Conservation (phyloP, 192 early-diverging fungal species). For the Entomortierella chlamydospora region DNA sequence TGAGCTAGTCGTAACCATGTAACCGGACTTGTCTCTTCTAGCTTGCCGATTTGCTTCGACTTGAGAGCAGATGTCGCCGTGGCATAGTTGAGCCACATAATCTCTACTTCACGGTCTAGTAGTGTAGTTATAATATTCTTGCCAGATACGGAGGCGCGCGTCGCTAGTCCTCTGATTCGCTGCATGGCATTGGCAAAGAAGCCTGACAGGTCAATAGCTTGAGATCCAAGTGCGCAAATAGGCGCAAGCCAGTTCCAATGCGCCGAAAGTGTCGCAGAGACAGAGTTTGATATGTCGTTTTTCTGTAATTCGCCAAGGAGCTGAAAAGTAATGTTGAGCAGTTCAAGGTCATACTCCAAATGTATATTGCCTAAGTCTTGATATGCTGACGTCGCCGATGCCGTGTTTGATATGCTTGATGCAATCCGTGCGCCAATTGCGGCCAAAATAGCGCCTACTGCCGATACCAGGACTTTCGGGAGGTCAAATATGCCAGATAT, state of each 20-base stretch:
- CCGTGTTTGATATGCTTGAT: neutral
- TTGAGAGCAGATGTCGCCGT: slow-evolving; percentile 3
- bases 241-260: slow-evolving; percentile 32
- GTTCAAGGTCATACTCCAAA: slow-evolving; percentile 28
- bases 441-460: neutral
- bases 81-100: slow-evolving; percentile 37
- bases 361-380: neutral
- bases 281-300: neutral
- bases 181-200: neutral
- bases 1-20: slow-evolving; percentile 29
- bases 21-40: slow-evolving; percentile 6
- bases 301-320: slow-evolving; percentile 3
- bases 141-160: neutral
- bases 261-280: neutral
- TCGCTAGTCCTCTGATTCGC: slow-evolving; percentile 1
- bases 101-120: slow-evolving; percentile 5
- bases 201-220: neutral
- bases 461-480: neutral
- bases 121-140: neutral
- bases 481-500: slow-evolving; percentile 7
- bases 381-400: neutral
- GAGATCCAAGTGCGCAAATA: slow-evolving; percentile 21
- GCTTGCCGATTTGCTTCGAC: neutral
- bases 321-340: slow-evolving; percentile 20
- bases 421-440: slow-evolving; percentile 15